These are phyloP conservation scores for Phialophora verrucosa DNA, from an alignment of 2,329 filamentous ascomycete species.

Conservation along the genomic window DNA sequence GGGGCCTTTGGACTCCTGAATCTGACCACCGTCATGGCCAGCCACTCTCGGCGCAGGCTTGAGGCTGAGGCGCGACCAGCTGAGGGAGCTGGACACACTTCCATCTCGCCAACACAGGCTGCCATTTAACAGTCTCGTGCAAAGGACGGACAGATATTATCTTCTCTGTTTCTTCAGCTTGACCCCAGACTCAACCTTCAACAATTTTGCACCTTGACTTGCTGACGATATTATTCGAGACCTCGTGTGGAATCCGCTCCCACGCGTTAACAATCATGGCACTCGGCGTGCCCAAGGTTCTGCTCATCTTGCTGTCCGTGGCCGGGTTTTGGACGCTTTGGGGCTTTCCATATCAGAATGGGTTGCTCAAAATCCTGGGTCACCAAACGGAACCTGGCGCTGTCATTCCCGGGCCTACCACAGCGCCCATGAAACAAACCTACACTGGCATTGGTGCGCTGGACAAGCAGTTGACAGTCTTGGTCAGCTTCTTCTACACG, in stretches of 20 bases:
- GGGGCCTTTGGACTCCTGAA: background rate
- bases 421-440: slow-evolving; percentile 39
- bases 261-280: slow-evolving; percentile 17
- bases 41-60: slow-evolving; percentile 9
- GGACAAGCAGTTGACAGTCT: slow-evolving; percentile 40
- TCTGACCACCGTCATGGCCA: slow-evolving; percentile 18
- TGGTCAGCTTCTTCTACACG: slow-evolving; percentile 49
- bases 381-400: slow-evolving; percentile 39
- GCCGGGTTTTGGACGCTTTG: slow-evolving; percentile 40
- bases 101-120: slow-evolving; percentile 10
- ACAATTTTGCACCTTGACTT: background rate
- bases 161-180: background rate
- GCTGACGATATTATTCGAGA: background rate
- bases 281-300: slow-evolving; percentile 18
- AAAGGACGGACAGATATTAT: background rate
- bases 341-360: slow-evolving; percentile 40
- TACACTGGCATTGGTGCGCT: slow-evolving; percentile 40
- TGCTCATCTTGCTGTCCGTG: slow-evolving; percentile 31
- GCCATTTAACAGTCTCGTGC: background rate
- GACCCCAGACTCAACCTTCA: background rate
- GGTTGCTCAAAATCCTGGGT: slow-evolving; percentile 37
- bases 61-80: slow-evolving; percentile 19
- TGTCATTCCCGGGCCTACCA: slow-evolving; percentile 39
- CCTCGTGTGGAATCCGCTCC: background rate
- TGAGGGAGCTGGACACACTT: slow-evolving; percentile 7